Base-by-base conservation (phyloP, 495 filamentous ascomycete species). In the Aeminium ludgeri region DNA sequence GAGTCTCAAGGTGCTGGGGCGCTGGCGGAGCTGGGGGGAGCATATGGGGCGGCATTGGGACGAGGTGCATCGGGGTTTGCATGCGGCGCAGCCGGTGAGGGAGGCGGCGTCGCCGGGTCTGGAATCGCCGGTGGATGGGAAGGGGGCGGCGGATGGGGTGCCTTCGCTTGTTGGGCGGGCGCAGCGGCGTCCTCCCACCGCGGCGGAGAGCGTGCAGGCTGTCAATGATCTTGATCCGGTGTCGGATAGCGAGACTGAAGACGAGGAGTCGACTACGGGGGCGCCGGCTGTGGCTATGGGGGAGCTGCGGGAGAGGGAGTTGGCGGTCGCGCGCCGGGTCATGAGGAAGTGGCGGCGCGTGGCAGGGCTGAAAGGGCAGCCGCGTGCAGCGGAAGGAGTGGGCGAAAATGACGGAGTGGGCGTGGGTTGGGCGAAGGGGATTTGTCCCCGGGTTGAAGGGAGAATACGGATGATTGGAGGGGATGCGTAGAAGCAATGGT, bases 371-470 rank as follows among this genome's bases (percentile, higher is more conserved):
- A 13, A 28, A n/a, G 60, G 60, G 7, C 48, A 55, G 35, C 52
- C 59, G 25, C 51, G 70, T 16, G 59, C 64, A 32, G 55, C 51
- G 13, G 53, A 65, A 48, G 65, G 66, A 40, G 65, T 71, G 36
- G 61, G 52, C 13, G n/a, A n/a, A n/a, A 64, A 60, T 10, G 65
- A 61, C 6, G 76, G 78, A 55, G 67, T 76, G 44, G 66, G 69
- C 19, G 77, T 78, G 8, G 62, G 73, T 34, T 92, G 85, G 85
- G 87, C 86, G 2, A 73, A 65, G 38, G 74, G 78, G 0, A 82
- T 92, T 45, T 69, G 74, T 17, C 85, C 85, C 16, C 69, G 63
- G 38, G 41, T 89, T 1, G 85, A 91, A 58, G 84, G 81, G 19
- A 69, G 85, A 13, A 87, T 91, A 32, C 53, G 36, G 46, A 52